Evolutionary conservation across 306 rosid genomes (phyloP), one percentile per base, ranked within the genome.

Genomic region (Leucaena leucocephala): DNA sequence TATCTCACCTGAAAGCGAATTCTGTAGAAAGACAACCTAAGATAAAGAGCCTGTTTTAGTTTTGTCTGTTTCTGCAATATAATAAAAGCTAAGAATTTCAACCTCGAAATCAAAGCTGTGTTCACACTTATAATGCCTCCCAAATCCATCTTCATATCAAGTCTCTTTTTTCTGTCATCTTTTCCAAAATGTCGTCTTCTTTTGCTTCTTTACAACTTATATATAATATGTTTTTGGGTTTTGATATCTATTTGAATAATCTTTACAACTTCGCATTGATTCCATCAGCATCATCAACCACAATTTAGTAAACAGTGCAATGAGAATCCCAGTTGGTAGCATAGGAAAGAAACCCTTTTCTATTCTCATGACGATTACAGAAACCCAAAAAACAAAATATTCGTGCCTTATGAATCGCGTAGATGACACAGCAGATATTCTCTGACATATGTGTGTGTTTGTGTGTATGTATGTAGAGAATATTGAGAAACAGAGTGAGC

Each of bases 1-100:
- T 1, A 22, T 3, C 16, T 57, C 35, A 36, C 35, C 8, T n/a
- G 59, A 61, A 58, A 59, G 19, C 11, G 39, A 61, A 49, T 48
- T 46, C 36, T 43, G 40, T 48, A 7, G 62, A 49, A 34, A 14
- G 59, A 71, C 50, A 36, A 16, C 46, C 34, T 42, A 19, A 66
- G 72, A 67, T n/a, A 1, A 40, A 67, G 42, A 40, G 50, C 22
- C 19, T 9, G 58, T 48, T 68, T 3, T 49, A 48, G 59, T 49
- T 82, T 71, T 82, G 85, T 82, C 74, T 64, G 71, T 76, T 76
- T 76, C 54, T 21, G 52, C 40, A 62, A 76, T 55, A 59, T 13
- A 59, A 19, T 2, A 55, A 55, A 12, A 76, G 68, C 81, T 39
- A 40, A 10, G 36, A 39, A 62, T 59, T 76, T 61, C 63, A 62